Evolutionary conservation across 176 grass and related monocot species (phyloP).

Genomic region (Saccharum spontaneum): DNA sequence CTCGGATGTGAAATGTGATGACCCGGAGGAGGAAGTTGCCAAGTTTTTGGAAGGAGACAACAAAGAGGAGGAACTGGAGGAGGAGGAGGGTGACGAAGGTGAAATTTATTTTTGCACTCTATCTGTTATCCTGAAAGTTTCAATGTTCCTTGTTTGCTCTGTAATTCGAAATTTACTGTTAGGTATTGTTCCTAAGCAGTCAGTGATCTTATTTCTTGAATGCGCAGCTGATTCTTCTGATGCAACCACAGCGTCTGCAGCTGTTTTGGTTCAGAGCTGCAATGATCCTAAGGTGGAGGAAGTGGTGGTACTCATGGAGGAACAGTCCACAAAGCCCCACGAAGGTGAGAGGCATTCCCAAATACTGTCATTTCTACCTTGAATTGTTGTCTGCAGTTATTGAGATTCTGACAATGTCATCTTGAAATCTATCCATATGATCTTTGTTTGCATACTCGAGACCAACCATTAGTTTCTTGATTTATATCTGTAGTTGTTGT

Average conservation of each 20-base stretch:
- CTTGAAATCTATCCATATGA: not conserved
- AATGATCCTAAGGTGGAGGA: constrained; percentile 9
- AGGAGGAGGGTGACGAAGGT: constrained; percentile 44
- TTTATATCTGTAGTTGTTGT: not conserved
- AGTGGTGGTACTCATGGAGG: not conserved
- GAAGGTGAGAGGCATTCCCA: constrained; percentile 36
- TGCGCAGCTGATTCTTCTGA: constrained; percentile 34
- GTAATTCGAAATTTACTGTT: not conserved
- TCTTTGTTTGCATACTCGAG: not conserved
- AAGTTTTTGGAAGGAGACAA: constrained; percentile 7
- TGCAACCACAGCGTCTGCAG: not conserved
- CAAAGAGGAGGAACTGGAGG: constrained; percentile 31
- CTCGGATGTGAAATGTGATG: constrained; percentile 38
- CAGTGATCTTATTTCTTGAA: not conserved
- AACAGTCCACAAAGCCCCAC: not conserved
- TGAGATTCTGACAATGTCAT: not conserved
- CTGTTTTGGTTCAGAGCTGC: not conserved
- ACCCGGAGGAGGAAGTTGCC: constrained; percentile 24
- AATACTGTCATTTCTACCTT: not conserved
- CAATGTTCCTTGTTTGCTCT: not conserved
- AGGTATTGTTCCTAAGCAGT: not conserved
- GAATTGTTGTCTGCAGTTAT: not conserved
- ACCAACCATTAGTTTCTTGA: not conserved
- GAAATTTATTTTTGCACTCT: not conserved
- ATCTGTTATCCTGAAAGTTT: not conserved